A percentile compares a stretch with the other conserved stretches of the same genome.
Conservation (phyloP, 148 eudicot genomes). For the Nepenthes gracilis region DNA sequence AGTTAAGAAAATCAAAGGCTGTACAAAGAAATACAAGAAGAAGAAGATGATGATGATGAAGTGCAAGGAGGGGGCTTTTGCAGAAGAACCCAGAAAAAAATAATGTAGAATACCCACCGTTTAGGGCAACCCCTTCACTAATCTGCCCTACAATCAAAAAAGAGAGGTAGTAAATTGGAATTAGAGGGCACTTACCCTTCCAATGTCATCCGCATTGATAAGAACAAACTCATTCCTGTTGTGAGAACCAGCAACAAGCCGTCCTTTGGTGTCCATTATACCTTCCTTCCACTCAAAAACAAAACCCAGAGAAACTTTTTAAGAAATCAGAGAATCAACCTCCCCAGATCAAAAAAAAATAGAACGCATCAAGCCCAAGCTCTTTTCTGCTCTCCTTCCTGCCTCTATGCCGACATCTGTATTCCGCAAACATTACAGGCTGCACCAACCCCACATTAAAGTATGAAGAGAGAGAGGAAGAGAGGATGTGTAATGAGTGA, state of each 20-base stretch:
- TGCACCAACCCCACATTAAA: conserved; percentile 27
- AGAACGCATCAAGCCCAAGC: conserved; percentile 3
- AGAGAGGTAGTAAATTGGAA: background rate
- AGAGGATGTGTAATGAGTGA: background rate
- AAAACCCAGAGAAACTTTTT: conserved; percentile 4
- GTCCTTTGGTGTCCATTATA: conserved; percentile 50
- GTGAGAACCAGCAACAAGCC: conserved; percentile 69
- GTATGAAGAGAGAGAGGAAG: conserved; percentile 5
- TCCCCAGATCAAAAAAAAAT: conserved; percentile 9
- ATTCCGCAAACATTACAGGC: conserved; percentile 20
- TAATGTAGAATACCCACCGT: too few relatives aligned
- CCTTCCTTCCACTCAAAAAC: background rate
- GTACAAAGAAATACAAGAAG: too few relatives aligned
- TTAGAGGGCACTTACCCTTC: conserved; percentile 27
- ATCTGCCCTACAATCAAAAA: background rate
- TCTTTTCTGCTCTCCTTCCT: background rate
- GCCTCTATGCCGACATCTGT: conserved; percentile 4
- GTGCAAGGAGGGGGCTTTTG: too few relatives aligned
- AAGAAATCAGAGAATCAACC: conserved; percentile 8
- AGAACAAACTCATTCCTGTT: conserved; percentile 65
- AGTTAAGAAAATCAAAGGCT: too few relatives aligned
- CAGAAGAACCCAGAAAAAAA: too few relatives aligned
- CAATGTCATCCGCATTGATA: conserved; percentile 76
- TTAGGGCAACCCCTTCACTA: background rate
- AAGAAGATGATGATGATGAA: too few relatives aligned